Evolutionary conservation across 2,329 filamentous ascomycete genomes (phyloP).

Genomic region (Acrocalymma vagum): DNA sequence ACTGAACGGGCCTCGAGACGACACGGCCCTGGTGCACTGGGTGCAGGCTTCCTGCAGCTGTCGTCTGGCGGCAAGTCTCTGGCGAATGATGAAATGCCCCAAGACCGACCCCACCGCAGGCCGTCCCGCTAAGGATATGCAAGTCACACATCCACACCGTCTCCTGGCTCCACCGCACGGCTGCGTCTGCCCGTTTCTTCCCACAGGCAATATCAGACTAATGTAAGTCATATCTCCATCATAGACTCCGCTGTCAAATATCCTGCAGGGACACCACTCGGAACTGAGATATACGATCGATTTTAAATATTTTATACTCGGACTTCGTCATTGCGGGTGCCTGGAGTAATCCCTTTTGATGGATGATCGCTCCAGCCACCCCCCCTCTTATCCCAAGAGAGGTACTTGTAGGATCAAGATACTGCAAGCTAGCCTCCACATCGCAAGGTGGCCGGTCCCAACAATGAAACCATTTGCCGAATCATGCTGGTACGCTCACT

Average conservation of each 20-base stretch:
- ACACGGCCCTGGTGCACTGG: constrained; percentile 5
- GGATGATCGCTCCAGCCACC: too few relatives aligned
- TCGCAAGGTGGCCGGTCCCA: constrained; percentile 23
- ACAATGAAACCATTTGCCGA: constrained; percentile 22
- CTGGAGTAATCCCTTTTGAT: too few relatives aligned
- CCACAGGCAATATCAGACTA: constrained; percentile 34
- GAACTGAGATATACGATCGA: too few relatives aligned
- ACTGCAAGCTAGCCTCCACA: constrained; percentile 30
- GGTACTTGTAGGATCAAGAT: constrained; percentile 27
- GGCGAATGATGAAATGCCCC: constrained; percentile 31
- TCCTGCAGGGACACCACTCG: constrained; percentile 33
- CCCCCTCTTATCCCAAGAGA: too few relatives aligned
- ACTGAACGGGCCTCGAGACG: too few relatives aligned
- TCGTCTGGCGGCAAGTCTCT: constrained; percentile 15
- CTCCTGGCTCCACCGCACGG: constrained; percentile 31
- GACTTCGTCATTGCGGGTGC: too few relatives aligned
- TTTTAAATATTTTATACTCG: too few relatives aligned
- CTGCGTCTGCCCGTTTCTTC: constrained; percentile 26
- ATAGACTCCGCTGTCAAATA: constrained; percentile 24
- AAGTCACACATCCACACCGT: constrained; percentile 42
- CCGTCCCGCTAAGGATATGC: constrained; percentile 43
- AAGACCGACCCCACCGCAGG: constrained; percentile 36
- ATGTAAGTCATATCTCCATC: constrained; percentile 29
- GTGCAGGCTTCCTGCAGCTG: constrained; percentile 26
- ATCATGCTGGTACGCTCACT: constrained; percentile 24